A percentile compares a stretch with the other conserved stretches of the same genome.
These are phyloP conservation scores for Sclerotinia glacialis DNA, from an alignment of 2,329 filamentous ascomycete genomes.

Conservation along the genomic window DNA sequence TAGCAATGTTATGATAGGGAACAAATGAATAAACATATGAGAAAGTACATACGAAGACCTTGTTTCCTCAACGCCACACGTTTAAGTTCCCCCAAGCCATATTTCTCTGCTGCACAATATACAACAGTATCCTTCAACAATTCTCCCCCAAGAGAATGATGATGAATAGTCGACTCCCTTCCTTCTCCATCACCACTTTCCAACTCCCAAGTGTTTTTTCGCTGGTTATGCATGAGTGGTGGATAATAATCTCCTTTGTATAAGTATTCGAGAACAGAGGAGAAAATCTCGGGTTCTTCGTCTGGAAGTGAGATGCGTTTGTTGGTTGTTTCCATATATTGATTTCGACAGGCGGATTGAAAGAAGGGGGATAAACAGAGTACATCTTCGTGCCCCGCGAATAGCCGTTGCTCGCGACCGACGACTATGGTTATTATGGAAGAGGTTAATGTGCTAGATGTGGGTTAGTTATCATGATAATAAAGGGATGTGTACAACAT, in stretches of 20 bases:
- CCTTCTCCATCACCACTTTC: constrained; percentile 63
- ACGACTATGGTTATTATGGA: constrained; percentile 78
- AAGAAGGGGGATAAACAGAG: constrained; percentile 80
- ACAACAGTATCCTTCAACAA: constrained; percentile 86
- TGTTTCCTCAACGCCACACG: constrained; percentile 83
- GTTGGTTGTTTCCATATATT: constrained; percentile 57
- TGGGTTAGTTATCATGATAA: constrained; percentile 26
- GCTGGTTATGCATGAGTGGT: constrained; percentile 77
- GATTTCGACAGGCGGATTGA: constrained; percentile 58
- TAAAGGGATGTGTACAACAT: constrained; percentile 22
- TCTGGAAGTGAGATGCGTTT: constrained; percentile 78
- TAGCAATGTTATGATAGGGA: neutral
- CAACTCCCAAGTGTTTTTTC: constrained; percentile 76
- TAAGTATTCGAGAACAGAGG: constrained; percentile 83
- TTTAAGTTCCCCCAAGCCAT: constrained; percentile 80
- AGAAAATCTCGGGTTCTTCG: constrained; percentile 88
- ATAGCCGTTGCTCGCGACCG: constrained; percentile 79
- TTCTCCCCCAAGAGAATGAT: constrained; percentile 60
- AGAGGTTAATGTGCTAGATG: constrained; percentile 54
- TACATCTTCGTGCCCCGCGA: constrained; percentile 87
- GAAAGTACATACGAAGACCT: constrained; percentile 63
- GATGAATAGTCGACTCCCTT: constrained; percentile 66
- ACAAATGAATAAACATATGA: constrained; percentile 50
- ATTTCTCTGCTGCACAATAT: constrained; percentile 85
- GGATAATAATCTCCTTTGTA: constrained; percentile 87